Percentiles rank a stretch among this genome's conserved stretches.
phyloP scores from a whole-genome alignment of 139 green algal genomes.

The Trebouxia sp. region DNA sequence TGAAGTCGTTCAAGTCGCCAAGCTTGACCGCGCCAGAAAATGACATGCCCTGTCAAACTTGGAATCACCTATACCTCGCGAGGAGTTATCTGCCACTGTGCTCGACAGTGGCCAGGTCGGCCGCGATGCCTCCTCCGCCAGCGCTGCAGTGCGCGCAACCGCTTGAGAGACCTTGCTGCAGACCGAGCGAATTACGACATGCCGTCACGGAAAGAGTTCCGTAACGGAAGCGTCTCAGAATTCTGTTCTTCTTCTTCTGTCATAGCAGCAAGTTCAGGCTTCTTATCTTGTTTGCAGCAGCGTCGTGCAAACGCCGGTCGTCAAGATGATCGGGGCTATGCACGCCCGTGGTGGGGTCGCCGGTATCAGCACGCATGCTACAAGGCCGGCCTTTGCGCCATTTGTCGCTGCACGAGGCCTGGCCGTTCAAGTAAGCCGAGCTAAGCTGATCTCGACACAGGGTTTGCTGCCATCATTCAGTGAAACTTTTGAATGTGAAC shows the following conservation, averaged over 20 bases:
- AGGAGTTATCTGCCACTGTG: not conserved
- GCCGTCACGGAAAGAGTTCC: no score
- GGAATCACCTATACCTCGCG: not conserved
- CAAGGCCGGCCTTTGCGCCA: not conserved
- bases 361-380: not conserved
- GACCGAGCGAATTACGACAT: constrained; percentile 12
- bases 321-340: not conserved
- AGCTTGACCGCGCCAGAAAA: constrained; percentile 86
- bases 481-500: no score
- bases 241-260: no score
- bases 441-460: no score
- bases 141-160: not conserved
- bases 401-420: not conserved
- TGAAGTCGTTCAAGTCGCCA: constrained; percentile 92
- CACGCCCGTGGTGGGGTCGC: not conserved
- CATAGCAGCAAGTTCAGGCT: not conserved
- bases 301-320: not conserved
- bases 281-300: constrained; percentile 24
- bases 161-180: not conserved
- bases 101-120: no score
- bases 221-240: no score
- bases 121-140: no score
- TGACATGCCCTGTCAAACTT: not conserved
- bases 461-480: not conserved
- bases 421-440: not conserved